Evolutionary conservation across 257 asterid genomes (phyloP), one percentile per base, ranked within the genome.

Genomic region (Anisodus acutangulus): DNA sequence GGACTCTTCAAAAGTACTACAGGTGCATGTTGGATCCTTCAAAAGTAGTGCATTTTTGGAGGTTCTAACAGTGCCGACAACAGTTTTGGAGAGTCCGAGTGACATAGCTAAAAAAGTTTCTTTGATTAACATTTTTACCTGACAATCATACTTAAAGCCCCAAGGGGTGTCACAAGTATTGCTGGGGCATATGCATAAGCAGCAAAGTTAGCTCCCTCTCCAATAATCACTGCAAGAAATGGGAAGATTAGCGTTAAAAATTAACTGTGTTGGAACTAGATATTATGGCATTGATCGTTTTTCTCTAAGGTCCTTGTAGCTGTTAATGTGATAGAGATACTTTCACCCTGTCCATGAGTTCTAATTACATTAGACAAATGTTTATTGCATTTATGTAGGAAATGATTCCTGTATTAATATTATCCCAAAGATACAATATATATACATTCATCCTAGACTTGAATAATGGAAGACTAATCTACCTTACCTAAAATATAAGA

Each of bases 151-250:
- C 99, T 96, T 78, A 96, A 85, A 84, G 99, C 99, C 78, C 99
- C 99, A 87, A 96, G 55, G 1, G 99, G 99, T 80, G 99, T 95
- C 3, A 95, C 99, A 4, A 95, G 97, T 83, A 94, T 87, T 47
- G 99, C 99, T 0, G 99, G 98, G 87, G 99, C 99, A 84, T 92
- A 96, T 59, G 99, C 99, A 85, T 96, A 96, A 78, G 98, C 99
- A 16, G 97, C 97, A 83, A 94, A 96, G 79, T 96, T 94, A 41
- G 93, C 93, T 88, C 86, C 90, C 90, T 96, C 99, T 63, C 99
- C 99, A 9, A 86, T 71, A 67, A 94, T 60, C 98, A 96, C 99
- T 96, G 88, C 86, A 83, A 80, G 45, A 81, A 19, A 6, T 45
- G 1, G 37, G 22, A 62, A 62, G 74, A 19, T 8, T 63, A 60